Evolutionary conservation across 2,329 filamentous ascomycete genomes (phyloP).

Genomic region (Beauveria rudraprayagi): DNA sequence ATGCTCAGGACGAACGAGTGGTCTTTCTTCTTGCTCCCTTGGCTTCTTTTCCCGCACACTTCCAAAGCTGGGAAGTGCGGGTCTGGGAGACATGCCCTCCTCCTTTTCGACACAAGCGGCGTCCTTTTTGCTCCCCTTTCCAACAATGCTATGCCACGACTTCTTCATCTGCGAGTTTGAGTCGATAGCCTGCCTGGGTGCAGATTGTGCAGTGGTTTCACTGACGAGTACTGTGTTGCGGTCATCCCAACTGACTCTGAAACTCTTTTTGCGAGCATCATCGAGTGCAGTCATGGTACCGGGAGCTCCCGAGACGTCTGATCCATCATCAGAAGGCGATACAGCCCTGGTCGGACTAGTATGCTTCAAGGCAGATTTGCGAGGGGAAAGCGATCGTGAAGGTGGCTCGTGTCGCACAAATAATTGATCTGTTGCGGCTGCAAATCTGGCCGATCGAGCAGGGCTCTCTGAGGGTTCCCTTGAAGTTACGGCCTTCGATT

Average conservation of each 20-base stretch:
- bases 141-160: slow-evolving; percentile 44
- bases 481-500: slow-evolving; percentile 12
- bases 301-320: slow-evolving; percentile 32
- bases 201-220: slow-evolving; percentile 31
- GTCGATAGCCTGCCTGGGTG: slow-evolving; percentile 31
- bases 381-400: slow-evolving; percentile 62
- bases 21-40: slow-evolving; percentile 45
- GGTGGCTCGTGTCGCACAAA: slow-evolving; percentile 60
- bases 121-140: slow-evolving; percentile 43
- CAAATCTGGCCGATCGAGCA: slow-evolving; percentile 61
- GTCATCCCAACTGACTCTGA: slow-evolving; percentile 74
- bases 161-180: slow-evolving; percentile 32
- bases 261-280: slow-evolving; percentile 53
- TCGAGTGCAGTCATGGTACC: slow-evolving; percentile 23
- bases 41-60: slow-evolving; percentile 59
- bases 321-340: slow-evolving; percentile 43
- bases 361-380: slow-evolving; percentile 69
- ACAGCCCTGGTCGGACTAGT: slow-evolving; percentile 43
- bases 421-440: slow-evolving; percentile 44
- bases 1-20: slow-evolving; percentile 47
- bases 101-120: slow-evolving; percentile 46
- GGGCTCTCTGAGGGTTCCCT: slow-evolving; percentile 50
- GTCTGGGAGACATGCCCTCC: slow-evolving; percentile 64
- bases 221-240: slow-evolving; percentile 47
- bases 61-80: slow-evolving; percentile 65